phyloP scores from a whole-genome alignment of 2,329 filamentous ascomycete genomes.

The Fusarium dlaminii region DNA sequence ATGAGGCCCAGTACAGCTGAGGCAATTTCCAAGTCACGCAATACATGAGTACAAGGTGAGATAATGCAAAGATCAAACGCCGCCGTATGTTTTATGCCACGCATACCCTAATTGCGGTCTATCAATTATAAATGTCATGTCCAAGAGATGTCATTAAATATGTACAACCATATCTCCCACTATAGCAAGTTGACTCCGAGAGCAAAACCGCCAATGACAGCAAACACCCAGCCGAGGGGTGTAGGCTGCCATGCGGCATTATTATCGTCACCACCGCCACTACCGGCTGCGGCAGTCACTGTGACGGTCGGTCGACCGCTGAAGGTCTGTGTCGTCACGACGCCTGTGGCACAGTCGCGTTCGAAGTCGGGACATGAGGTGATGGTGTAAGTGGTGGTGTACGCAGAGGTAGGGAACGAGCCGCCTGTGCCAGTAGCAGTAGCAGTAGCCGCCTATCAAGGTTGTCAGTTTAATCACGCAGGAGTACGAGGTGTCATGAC shows the following conservation, averaged over 20 bases:
- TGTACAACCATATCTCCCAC: constrained; percentile 17
- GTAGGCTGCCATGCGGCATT: constrained; percentile 30
- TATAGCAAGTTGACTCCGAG: constrained; percentile 42
- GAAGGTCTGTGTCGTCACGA: constrained; percentile 41
- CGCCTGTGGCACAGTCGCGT: constrained; percentile 37
- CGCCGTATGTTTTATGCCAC: constrained; percentile 15
- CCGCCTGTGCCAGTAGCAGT: constrained; percentile 7
- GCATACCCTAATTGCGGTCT: constrained; percentile 12
- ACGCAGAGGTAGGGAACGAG: constrained; percentile 25
- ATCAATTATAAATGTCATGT: constrained; percentile 26
- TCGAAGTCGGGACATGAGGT: constrained; percentile 41
- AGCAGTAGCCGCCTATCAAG: constrained; percentile 7
- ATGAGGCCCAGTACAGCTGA: not conserved
- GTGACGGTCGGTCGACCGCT: constrained; percentile 31
- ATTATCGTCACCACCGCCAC: constrained; percentile 4
- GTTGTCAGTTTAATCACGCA: not conserved
- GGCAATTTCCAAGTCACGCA: not conserved
- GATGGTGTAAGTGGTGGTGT: constrained; percentile 43
- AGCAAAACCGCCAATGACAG: constrained; percentile 31
- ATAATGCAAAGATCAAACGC: constrained; percentile 23
- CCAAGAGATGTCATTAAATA: constrained; percentile 15
- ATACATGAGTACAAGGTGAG: not conserved
- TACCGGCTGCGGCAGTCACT: constrained; percentile 26
- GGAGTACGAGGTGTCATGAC: not conserved
- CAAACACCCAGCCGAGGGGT: constrained; percentile 33